Conservation (phyloP, 352 stramenopile species). For the Pythium coloratum region DNA sequence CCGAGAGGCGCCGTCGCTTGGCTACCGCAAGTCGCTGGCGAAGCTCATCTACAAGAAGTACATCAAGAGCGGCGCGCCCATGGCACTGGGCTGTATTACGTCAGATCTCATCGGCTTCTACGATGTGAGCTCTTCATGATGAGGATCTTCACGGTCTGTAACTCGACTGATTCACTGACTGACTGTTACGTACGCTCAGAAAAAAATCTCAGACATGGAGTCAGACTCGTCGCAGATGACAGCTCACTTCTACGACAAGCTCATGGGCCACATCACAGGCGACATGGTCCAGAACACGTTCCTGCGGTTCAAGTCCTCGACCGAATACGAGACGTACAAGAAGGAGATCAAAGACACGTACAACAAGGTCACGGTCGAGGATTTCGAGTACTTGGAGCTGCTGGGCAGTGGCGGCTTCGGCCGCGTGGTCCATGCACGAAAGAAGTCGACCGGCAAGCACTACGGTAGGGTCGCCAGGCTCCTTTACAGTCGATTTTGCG, state of each 20-base stretch:
- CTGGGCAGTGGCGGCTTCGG: slow-evolving; percentile 91
- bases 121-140: slow-evolving; percentile 36
- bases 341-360: slow-evolving; percentile 85
- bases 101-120: slow-evolving; percentile 68
- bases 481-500: background rate
- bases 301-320: slow-evolving; percentile 68
- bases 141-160: background rate
- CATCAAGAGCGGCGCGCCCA: slow-evolving; percentile 70
- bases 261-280: slow-evolving; percentile 65
- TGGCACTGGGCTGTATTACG: slow-evolving; percentile 75
- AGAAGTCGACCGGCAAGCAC: slow-evolving; percentile 89
- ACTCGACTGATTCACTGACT: background rate
- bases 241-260: slow-evolving; percentile 65
- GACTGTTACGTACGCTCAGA: slow-evolving; percentile 27
- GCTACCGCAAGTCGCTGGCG: slow-evolving; percentile 70
- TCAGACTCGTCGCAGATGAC: slow-evolving; percentile 41
- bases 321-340: slow-evolving; percentile 72
- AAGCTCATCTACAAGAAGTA: slow-evolving; percentile 89
- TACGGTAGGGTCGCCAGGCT: slow-evolving; percentile 51
- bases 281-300: slow-evolving; percentile 86
- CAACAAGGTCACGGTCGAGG: slow-evolving; percentile 83
- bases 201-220: slow-evolving; percentile 62
- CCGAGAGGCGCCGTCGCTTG: slow-evolving; percentile 56
- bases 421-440: slow-evolving; percentile 87
- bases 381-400: slow-evolving; percentile 84